Evolutionary conservation across 2,329 filamentous ascomycete species (phyloP), one percentile per base, ranked within the genome.

Genomic region (Coniochaeta hoffmannii): DNA sequence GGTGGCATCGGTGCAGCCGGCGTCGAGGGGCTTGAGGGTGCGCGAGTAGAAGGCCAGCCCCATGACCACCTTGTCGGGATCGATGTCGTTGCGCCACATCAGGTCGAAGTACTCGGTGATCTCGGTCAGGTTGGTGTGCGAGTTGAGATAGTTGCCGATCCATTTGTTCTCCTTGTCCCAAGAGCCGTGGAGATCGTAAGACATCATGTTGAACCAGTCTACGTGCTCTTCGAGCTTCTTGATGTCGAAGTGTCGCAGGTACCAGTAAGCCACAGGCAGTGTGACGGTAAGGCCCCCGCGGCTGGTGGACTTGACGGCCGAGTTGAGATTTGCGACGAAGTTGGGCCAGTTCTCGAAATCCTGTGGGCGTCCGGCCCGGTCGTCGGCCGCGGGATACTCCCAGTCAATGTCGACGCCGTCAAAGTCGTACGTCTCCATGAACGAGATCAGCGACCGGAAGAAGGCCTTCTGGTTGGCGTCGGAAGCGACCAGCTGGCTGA

Each of bases 121-220:
- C 58, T 79, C 75, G 2, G 75, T 76, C 1, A 78, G 55, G 58
- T 80, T 78, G 1, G 76, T 77, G 56, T 80, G 77, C 0, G 67
- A 62, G 14, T 66, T 58, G 5, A 72, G 62, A 12, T 63, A 64
- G 0, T 32, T 32, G 30, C 30, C 30, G 30, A 56, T 57, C 41
- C 57, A 63, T 31, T 56, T 49, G 46, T 64, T 68, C 4, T 56
- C 59, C 17, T 50, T 58, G 49, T 71, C 68, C 63, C 64, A 68
- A 54, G 64, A 62, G 14, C 62, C 62, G 38, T 67, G 66, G 1
- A 72, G 61, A 55, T 73, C 69, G 50, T 73, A 74, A 36, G 61
- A 70, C 69, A 73, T 73, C 55, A 62, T 71, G 12, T 69, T 61
- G 15, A 69, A 61, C 55, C 69, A 68, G 58, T 70, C 66, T 24